These are phyloP conservation scores for Blastomyces percursus DNA, from an alignment of 2,329 filamentous ascomycete genomes.

Conservation along the genomic window DNA sequence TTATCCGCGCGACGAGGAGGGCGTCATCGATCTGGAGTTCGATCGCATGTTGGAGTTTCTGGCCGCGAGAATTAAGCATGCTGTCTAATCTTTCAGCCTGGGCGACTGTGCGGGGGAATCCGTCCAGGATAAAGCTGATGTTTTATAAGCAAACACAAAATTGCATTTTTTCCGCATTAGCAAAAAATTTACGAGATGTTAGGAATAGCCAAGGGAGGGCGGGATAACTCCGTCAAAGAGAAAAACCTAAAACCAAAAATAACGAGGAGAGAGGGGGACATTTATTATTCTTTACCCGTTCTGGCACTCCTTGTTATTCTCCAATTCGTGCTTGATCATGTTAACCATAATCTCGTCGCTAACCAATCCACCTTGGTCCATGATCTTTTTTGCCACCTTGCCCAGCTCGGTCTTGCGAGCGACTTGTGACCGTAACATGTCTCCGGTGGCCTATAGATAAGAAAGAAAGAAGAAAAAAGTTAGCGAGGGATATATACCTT, in stretches of 20 bases:
- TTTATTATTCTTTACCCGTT: constrained; percentile 58
- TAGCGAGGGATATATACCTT: neutral
- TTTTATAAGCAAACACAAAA: neutral
- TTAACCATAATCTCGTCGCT: constrained; percentile 99
- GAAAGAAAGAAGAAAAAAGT: constrained; percentile 14
- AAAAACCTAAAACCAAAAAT: no score
- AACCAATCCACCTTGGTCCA: constrained; percentile 95
- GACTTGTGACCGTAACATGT: constrained; percentile 98
- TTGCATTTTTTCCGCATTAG: constrained; percentile 5
- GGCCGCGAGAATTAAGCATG: constrained; percentile 69
- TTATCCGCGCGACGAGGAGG: constrained; percentile 90
- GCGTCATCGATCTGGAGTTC: constrained; percentile 95
- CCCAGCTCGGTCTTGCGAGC: constrained; percentile 93
- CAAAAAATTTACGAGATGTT: neutral
- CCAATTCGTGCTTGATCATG: constrained; percentile 98
- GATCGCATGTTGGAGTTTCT: constrained; percentile 85
- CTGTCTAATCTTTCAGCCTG: constrained; percentile 90
- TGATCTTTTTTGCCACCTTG: constrained; percentile 98
- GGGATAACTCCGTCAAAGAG: neutral
- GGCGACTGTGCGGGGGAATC: constrained; percentile 91
- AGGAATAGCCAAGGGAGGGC: neutral
- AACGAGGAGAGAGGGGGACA: neutral
- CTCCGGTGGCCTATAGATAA: constrained; percentile 68
- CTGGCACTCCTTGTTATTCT: constrained; percentile 88
- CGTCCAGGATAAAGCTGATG: constrained; percentile 89